Conservation (phyloP, 257 asterid species). For the Gynochthodes officinalis region DNA sequence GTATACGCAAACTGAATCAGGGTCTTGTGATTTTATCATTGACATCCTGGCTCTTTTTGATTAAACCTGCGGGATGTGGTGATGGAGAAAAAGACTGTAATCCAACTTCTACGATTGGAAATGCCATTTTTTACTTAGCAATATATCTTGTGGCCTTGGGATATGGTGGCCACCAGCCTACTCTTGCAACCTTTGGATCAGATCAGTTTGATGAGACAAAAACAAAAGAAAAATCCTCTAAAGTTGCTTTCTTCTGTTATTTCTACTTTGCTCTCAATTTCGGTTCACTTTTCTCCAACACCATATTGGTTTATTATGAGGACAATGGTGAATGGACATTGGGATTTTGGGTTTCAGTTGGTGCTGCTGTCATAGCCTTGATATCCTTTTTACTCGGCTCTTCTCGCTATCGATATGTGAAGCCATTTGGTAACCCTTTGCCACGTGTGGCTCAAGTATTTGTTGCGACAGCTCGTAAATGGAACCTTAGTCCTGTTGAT, state of each 20-base stretch:
- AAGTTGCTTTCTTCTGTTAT: conserved; percentile 49
- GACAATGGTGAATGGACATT: conserved; percentile 65
- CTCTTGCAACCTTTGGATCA: conserved; percentile 74
- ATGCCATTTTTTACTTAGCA: conserved; percentile 47
- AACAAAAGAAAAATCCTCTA: conserved; percentile 31
- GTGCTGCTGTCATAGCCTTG: conserved; percentile 44
- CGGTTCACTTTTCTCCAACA: conserved; percentile 70
- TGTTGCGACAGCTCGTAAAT: conserved; percentile 44
- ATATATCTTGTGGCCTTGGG: conserved; percentile 76
- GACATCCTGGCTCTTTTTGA: conserved; percentile 50
- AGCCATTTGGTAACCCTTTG: conserved; percentile 67
- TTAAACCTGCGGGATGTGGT: conserved; percentile 68
- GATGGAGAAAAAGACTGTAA: conserved; percentile 31
- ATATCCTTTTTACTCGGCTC: conserved; percentile 42
- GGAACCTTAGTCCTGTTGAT: conserved; percentile 11
- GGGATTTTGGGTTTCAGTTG: conserved; percentile 65
- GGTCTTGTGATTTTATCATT: conserved; percentile 61
- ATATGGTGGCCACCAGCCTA: conserved; percentile 85
- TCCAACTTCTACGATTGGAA: conserved; percentile 24
- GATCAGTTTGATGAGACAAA: conserved; percentile 59
- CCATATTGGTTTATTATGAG: conserved; percentile 65
- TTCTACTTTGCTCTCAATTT: conserved; percentile 71
- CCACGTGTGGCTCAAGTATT: conserved; percentile 62
- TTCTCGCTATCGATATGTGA: conserved; percentile 37
- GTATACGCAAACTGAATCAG: conserved; percentile 23